phyloP scores from a whole-genome alignment of 2,329 filamentous ascomycete genomes.

The Lecanicillium sp. region DNA sequence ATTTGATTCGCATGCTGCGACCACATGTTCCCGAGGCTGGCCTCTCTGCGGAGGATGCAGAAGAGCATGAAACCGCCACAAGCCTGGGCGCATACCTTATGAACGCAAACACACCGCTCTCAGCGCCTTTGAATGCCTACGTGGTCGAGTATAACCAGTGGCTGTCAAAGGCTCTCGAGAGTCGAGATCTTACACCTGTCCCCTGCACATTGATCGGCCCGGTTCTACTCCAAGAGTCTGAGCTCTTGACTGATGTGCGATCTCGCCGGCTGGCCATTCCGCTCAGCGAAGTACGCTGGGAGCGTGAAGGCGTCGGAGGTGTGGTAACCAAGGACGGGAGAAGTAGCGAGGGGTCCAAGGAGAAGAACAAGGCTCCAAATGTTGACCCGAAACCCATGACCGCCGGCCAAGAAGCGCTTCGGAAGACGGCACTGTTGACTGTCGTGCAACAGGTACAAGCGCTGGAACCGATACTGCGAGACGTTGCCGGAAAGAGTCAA shows the following conservation, averaged over 20 bases:
- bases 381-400: conserved; percentile 35
- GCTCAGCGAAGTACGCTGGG: conserved; percentile 78
- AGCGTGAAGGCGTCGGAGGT: conserved; percentile 63
- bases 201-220: conserved; percentile 73
- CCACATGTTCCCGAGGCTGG: conserved; percentile 58
- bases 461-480: conserved; percentile 72
- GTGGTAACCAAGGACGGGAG: conserved; percentile 52
- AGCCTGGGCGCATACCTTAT: conserved; percentile 75
- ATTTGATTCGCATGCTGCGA: conserved; percentile 72
- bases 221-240: conserved; percentile 73
- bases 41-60: conserved; percentile 27
- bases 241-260: conserved; percentile 58
- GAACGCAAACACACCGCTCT: conserved; percentile 74
- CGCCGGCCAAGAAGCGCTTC: conserved; percentile 57
- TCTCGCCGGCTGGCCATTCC: conserved; percentile 79
- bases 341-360: conserved; percentile 6
- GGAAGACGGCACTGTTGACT: conserved; percentile 64
- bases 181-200: conserved; percentile 59
- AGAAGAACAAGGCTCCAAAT: background rate
- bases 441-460: conserved; percentile 78
- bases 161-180: conserved; percentile 68
- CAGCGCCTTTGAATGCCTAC: conserved; percentile 71
- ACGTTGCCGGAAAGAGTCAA: conserved; percentile 76
- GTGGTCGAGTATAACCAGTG: conserved; percentile 77
- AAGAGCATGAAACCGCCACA: conserved; percentile 56